phyloP scores from a whole-genome alignment of 2,329 filamentous ascomycete species.

The Aspergillus fructus region DNA sequence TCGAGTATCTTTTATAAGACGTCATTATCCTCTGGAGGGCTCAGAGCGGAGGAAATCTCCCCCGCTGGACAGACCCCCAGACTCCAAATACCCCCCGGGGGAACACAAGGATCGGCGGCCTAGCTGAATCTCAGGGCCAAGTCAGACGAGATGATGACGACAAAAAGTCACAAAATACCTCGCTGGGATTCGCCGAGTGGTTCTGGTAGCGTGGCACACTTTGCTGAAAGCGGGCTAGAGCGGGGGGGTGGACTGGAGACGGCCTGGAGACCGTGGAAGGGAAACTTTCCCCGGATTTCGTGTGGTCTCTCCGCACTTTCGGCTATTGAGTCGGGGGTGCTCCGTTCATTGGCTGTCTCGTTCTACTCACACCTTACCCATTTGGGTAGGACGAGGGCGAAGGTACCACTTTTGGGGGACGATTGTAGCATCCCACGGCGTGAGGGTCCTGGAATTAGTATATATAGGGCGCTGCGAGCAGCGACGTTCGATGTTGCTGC shows the following conservation, averaged over 20 bases:
- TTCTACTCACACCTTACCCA: neutral
- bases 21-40: neutral
- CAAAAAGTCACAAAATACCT: neutral
- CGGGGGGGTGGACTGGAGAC: neutral
- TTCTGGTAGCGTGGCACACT: neutral
- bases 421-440: neutral
- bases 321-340: constrained; percentile 11
- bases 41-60: neutral
- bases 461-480: neutral
- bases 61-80: neutral
- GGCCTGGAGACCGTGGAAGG: neutral
- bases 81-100: neutral
- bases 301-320: constrained; percentile 10
- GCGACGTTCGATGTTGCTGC: neutral
- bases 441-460: neutral
- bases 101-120: neutral
- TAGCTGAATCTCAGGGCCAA: neutral
- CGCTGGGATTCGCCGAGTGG: neutral
- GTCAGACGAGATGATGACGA: neutral
- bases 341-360: constrained; percentile 6
- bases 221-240: neutral
- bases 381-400: neutral
- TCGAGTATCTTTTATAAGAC: neutral
- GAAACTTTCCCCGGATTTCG: constrained; percentile 6
- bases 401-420: neutral